Percentiles rank a stretch among this genome's conserved stretches.
Evolutionary conservation across 2,329 filamentous ascomycete species (phyloP).

Genomic region (Ceratocystis alfenasii): DNA sequence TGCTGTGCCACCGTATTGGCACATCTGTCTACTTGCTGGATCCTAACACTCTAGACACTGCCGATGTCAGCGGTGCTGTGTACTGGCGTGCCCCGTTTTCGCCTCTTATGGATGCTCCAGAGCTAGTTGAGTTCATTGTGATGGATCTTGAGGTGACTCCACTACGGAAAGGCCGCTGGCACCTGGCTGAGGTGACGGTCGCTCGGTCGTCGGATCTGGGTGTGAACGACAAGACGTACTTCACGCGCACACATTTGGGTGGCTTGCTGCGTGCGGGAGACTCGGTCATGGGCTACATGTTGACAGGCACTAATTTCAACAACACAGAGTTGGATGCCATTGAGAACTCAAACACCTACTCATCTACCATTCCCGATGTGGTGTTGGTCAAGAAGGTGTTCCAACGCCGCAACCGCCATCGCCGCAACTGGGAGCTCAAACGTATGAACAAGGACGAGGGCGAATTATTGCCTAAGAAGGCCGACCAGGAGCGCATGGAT

Average conservation of each 20-base stretch:
- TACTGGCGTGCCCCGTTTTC: slow-evolving; percentile 89
- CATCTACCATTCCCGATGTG: slow-evolving; percentile 75
- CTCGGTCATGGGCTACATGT: slow-evolving; percentile 85
- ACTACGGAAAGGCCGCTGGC: slow-evolving; percentile 64
- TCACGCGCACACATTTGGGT: slow-evolving; percentile 81
- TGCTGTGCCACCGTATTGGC: slow-evolving; percentile 77
- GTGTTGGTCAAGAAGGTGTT: slow-evolving; percentile 96
- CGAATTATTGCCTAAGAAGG: slow-evolving; percentile 73
- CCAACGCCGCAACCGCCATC: slow-evolving; percentile 65
- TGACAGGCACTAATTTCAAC: slow-evolving; percentile 87
- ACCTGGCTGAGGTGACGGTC: slow-evolving; percentile 77
- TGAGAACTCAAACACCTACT: slow-evolving; percentile 64
- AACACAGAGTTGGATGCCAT: slow-evolving; percentile 73
- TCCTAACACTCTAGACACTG: slow-evolving; percentile 78
- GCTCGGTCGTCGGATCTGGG: slow-evolving; percentile 79
- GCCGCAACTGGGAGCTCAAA: slow-evolving; percentile 88
- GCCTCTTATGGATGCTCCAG: slow-evolving; percentile 68
- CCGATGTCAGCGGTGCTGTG: slow-evolving; percentile 66
- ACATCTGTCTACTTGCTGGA: slow-evolving; percentile 85
- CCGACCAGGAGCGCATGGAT: slow-evolving; percentile 79
- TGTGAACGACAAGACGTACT: slow-evolving; percentile 75
- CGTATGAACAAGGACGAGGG: slow-evolving; percentile 85
- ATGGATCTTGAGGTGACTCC: slow-evolving; percentile 83
- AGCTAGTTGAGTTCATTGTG: slow-evolving; percentile 83
- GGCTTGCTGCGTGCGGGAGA: slow-evolving; percentile 77